Conservation (phyloP, 2,329 filamentous ascomycete species). For the Cladophialophora chaetospira region DNA sequence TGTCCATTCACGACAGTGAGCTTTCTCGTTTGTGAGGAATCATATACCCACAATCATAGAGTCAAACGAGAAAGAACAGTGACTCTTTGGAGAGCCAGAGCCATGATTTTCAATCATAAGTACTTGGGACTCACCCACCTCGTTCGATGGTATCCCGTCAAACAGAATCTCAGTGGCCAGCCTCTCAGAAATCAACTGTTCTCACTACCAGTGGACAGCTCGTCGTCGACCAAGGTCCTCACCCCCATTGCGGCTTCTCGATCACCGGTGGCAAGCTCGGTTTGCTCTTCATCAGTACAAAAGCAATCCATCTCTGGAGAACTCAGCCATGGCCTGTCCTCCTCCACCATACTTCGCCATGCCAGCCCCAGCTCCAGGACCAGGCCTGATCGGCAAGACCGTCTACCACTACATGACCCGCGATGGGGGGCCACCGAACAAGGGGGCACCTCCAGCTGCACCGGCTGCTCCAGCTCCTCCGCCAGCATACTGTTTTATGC, state of each 20-base stretch:
- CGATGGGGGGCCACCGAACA: slow-evolving; percentile 38
- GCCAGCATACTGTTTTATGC: slow-evolving; percentile 16
- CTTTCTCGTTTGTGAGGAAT: too few relatives aligned
- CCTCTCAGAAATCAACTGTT: neutral
- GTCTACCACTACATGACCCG: slow-evolving; percentile 35
- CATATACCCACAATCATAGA: neutral
- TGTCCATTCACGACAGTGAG: neutral
- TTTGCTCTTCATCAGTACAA: neutral
- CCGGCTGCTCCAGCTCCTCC: slow-evolving; percentile 13
- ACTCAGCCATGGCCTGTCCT: slow-evolving; percentile 37
- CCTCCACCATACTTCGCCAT: slow-evolving; percentile 18
- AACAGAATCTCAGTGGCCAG: neutral
- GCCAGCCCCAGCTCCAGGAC: slow-evolving; percentile 8
- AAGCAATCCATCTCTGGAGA: neutral
- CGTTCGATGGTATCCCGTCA: neutral
- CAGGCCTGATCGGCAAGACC: slow-evolving; percentile 28
- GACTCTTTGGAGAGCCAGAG: neutral
- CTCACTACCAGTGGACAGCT: neutral
- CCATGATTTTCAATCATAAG: neutral
- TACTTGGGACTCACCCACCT: neutral
- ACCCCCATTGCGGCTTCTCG: too few relatives aligned
- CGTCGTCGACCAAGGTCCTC: neutral
- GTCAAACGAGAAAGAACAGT: neutral
- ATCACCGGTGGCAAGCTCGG: neutral
- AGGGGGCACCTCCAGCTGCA: slow-evolving; percentile 36